Percentiles rank a stretch among this genome's conserved stretches.
Conservation (phyloP, 1,139 yeast genomes). For the Wickerhamiella infanticola region DNA sequence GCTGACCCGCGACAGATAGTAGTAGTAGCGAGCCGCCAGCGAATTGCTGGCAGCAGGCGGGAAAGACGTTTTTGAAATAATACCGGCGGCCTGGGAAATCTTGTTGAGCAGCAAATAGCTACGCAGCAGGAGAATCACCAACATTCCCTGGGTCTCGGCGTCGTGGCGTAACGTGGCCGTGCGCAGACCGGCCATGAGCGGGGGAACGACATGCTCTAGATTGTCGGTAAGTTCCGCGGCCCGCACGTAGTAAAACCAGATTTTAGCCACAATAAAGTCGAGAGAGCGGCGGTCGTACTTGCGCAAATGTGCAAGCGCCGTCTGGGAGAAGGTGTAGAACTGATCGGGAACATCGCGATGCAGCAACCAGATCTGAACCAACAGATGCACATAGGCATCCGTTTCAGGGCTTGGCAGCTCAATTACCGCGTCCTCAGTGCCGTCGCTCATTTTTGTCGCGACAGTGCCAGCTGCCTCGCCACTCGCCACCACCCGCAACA, state of each 20-base stretch:
- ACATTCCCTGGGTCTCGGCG: slow-evolving; percentile 75
- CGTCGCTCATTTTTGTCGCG: slow-evolving; percentile 7
- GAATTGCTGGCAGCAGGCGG: slow-evolving; percentile 81
- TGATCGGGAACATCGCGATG: slow-evolving; percentile 27
- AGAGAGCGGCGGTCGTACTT: slow-evolving; percentile 65
- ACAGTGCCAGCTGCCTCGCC: slow-evolving; percentile 15
- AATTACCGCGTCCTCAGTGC: slow-evolving; percentile 19
- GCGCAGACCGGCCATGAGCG: slow-evolving; percentile 56
- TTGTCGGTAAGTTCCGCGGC: slow-evolving; percentile 50
- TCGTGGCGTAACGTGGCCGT: slow-evolving; percentile 89
- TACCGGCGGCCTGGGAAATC: slow-evolving; percentile 73
- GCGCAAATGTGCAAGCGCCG: slow-evolving; percentile 42
- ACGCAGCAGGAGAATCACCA: slow-evolving; percentile 70
- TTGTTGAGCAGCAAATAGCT: slow-evolving; percentile 68
- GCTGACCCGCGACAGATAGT: slow-evolving; percentile 75
- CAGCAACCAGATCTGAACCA: slow-evolving; percentile 61
- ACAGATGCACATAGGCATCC: slow-evolving; percentile 63
- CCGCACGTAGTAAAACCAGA: slow-evolving; percentile 84
- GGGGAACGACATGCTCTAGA: slow-evolving; percentile 48
- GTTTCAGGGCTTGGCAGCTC: slow-evolving; percentile 47
- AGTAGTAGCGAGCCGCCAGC: slow-evolving; percentile 79
- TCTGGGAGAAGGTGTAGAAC: slow-evolving; percentile 15
- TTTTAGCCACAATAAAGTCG: slow-evolving; percentile 76
- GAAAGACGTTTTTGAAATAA: slow-evolving; percentile 77
- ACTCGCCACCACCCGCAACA: slow-evolving; percentile 20